Evolutionary conservation across 805 yeast species (phyloP), one percentile per base, ranked within the genome.

Genomic region (Myxozyma vanderwaltii): DNA sequence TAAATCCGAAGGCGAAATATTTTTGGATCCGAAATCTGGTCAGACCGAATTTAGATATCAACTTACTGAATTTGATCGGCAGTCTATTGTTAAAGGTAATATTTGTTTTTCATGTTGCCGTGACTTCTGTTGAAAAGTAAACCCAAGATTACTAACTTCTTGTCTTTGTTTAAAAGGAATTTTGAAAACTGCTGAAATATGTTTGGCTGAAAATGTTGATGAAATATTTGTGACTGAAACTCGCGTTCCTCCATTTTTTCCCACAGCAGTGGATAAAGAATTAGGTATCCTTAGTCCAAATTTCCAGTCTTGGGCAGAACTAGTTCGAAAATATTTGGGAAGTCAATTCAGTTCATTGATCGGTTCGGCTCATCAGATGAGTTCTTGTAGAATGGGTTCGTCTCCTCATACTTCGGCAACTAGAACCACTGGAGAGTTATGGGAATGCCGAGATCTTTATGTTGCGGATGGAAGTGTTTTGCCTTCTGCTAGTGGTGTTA

Each of bases 311-410:
- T 74, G 76, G 76, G 39, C 52, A 31, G 43, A 43, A 15, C 55
- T 58, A 21, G 72, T 71, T 8, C 71, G 68, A 10, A 48, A 35
- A 2, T 39, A 41, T 15, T 36, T 23, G 38, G 62, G 68, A 45
- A 67, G 69, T 15, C 4, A 57, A n/a, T 76, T 66, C 54, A 75
- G 75, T 3, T 59, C 74, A 3, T 50, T 69, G 2, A 70, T 72
- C 57, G 84, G 83, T 13, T 72, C 78, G 1, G 85, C 85, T 15
- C 84, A 81, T 68, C 85, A 81, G 68, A 81, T 81, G 84, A 74
- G 79, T 45, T 66, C 79, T 8, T 79, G 83, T 69, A 74, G 84
- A 51, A 79, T 81, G 76, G 82, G 83, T 7, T 73, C 74, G 56
- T 78, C 78, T 3, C 78, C 83, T 12, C 49, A 58, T 8, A 63